Evolutionary conservation across 2,329 filamentous ascomycete species (phyloP).

Genomic region (Chalara sp.): DNA sequence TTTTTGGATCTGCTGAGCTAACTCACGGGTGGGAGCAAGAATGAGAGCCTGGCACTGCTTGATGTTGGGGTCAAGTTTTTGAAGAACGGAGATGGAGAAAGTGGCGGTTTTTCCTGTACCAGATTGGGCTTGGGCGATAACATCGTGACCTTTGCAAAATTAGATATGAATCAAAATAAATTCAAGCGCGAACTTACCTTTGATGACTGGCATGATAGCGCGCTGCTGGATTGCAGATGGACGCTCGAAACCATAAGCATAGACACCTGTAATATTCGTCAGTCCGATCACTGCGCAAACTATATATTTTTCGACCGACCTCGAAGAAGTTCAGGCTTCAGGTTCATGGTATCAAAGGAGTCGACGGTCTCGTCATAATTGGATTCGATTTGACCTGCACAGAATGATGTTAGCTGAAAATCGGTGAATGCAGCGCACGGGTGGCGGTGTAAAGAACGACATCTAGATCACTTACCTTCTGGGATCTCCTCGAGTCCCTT

Average conservation of each 20-base stretch:
- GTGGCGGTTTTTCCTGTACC: constrained; percentile 99
- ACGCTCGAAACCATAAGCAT: constrained; percentile 99
- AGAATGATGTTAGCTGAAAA: constrained; percentile 17
- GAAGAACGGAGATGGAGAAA: constrained; percentile 97
- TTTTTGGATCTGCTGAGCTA: constrained; percentile 99
- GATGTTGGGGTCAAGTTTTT: constrained; percentile 93
- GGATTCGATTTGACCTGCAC: constrained; percentile 93
- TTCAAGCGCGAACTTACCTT: constrained; percentile 57
- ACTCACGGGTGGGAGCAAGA: constrained; percentile 94
- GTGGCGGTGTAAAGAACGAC: constrained; percentile 18
- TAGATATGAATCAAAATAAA: neutral
- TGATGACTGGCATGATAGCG: constrained; percentile 99
- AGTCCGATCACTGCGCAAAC: constrained; percentile 8
- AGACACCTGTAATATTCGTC: constrained; percentile 55
- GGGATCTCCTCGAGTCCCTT: constrained; percentile 98
- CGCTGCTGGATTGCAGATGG: constrained; percentile 99
- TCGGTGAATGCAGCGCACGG: constrained; percentile 2
- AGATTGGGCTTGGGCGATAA: constrained; percentile 98
- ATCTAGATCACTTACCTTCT: constrained; percentile 61
- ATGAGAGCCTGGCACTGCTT: constrained; percentile 98
- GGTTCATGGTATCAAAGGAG: constrained; percentile 96
- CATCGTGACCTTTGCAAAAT: constrained; percentile 70
- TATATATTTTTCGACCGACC: constrained; percentile 45
- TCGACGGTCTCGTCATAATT: constrained; percentile 99
- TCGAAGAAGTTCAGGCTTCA: constrained; percentile 95